Evolutionary conservation across 1,284 basidiomycete genomes (phyloP), one percentile per base, ranked within the genome.

Genomic region (Amylostereum chailletii): DNA sequence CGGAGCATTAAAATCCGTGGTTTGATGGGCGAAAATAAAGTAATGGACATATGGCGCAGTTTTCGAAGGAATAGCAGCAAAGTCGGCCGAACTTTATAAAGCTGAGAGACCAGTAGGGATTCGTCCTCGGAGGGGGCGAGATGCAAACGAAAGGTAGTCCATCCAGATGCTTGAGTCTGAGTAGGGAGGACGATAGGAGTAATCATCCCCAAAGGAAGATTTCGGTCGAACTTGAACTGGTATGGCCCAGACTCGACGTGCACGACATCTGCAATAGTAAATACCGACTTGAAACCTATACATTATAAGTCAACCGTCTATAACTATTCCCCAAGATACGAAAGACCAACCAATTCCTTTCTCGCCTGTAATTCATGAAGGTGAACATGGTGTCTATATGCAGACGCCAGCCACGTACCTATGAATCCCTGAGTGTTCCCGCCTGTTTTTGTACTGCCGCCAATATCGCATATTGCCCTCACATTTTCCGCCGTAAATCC

Each of bases 211-310:
- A 60, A 50, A 2, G 32, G 33, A 9, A 44, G 7, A 3, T 33
- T 48, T 4, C 51, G 49, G 42, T 61, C 57, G 31, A 61, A 58
- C 34, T 53, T 50, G 52, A 61, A 61, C 2, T 45, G 49, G 30
- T 53, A 61, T 10, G 48, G 42, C 10, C 54, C 45, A 0, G 60
- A 61, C 3, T 48, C 49, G 31, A 61, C 53, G 42, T 55, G 49
- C 3, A 61, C 58, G 8, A 50, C 26, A 31, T 61, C 50, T 3
- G 60, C 57, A 30, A 61, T 53, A 19, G 53, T 58, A 43, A 61
- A 61, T 8, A 61, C 58, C 3, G 60, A 58, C 45, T 61, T 61
- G 52, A 61, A 61, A 4, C 55, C 56, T 58, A 37, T 3, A 34
- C 30, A 29, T 6, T 46, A 46, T 31, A 6, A 31, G 5, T 4